Evolutionary conservation across 352 stramenopile genomes (phyloP), one percentile per base, ranked within the genome.

Genomic region (Phytophthora sp.): DNA sequence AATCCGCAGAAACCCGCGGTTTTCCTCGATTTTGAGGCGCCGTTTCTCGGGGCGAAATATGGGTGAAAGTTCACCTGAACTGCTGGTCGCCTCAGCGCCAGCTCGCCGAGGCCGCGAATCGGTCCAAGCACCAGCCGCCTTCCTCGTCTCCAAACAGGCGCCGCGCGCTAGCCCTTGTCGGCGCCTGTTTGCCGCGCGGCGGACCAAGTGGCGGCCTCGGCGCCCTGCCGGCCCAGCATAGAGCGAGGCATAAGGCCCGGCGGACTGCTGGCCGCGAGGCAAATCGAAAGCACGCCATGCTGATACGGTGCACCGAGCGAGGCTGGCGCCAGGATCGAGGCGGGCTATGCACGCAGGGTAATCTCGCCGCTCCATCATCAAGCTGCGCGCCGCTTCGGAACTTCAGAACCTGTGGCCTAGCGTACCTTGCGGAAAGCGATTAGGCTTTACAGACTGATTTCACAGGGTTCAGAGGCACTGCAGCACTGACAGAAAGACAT

Each of bases 301-400:
- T 56, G 59, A 68, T 68, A 68, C 59, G 59, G 59, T 65, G 46
- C 54, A 70, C 46, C 54, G 10, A n/a, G 26, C 34, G 46, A 70
- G 31, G 39, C 46, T 70, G 54, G 26, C 62, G 62, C 49, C 45
- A 70, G 54, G 1, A 1, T n/a, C 42, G 15, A 12, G 26, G 48
- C 46, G 27, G 54, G 59, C 46, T 65, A 66, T 70, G 54, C 55
- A 65, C 62, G 37, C 18, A 24, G 48, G 42, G 30, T 65, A 58
- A 58, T 58, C 45, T 58, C 39, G 45, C 28, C 6, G 12, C 27
- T 20, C 21, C 55, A 44, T 64, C 54, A 63, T 64, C 55, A 48
- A 23, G 18, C 20, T n/a, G 2, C 27, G 13, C 31, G 20, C 11
- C 10, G 28, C 35, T 38, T n/a, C 17, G 3, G 7, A 11, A 21